These are phyloP conservation scores for Diutina sp. DNA, from an alignment of 1,139 yeast species.

Conservation along the genomic window DNA sequence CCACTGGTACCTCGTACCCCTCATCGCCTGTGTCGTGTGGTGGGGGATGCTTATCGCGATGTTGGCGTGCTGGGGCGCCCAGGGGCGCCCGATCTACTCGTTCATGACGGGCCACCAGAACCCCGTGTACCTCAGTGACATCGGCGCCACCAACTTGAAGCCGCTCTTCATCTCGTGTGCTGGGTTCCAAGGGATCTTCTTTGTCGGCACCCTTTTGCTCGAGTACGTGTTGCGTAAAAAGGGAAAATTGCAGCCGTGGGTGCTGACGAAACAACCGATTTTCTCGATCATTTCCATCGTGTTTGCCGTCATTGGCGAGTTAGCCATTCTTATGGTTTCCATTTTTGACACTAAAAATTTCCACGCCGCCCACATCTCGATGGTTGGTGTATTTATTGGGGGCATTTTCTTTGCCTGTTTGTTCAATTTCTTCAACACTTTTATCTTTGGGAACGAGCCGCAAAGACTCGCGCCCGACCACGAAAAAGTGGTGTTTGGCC, in stretches of 20 bases:
- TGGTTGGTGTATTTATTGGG: conserved; percentile 67
- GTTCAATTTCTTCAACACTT: conserved; percentile 47
- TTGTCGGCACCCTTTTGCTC: conserved; percentile 49
- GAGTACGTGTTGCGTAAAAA: conserved; percentile 43
- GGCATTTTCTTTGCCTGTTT: conserved; percentile 53
- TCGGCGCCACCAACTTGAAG: conserved; percentile 76
- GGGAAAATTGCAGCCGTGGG: conserved; percentile 42
- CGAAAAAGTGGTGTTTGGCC: conserved; percentile 28
- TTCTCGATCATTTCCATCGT: conserved; percentile 39
- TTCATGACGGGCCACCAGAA: conserved; percentile 35
- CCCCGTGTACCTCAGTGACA: conserved; percentile 69
- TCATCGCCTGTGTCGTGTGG: conserved; percentile 48
- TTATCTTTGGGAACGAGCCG: conserved; percentile 46
- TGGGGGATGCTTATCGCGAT: conserved; percentile 70
- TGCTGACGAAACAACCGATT: conserved; percentile 32
- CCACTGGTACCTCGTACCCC: conserved; percentile 37
- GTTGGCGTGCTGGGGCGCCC: conserved; percentile 55
- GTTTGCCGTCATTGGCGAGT: conserved; percentile 52
- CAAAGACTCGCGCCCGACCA: conserved; percentile 27
- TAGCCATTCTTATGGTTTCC: conserved; percentile 65
- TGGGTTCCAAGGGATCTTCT: conserved; percentile 68
- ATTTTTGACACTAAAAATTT: conserved; percentile 57
- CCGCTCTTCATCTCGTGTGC: conserved; percentile 77
- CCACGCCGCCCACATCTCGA: conserved; percentile 49
- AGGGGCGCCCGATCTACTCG: conserved; percentile 62